Evolutionary conservation across 2,329 filamentous ascomycete species (phyloP), one percentile per base, ranked within the genome.

Genomic region (Nigrograna mackinnonii): DNA sequence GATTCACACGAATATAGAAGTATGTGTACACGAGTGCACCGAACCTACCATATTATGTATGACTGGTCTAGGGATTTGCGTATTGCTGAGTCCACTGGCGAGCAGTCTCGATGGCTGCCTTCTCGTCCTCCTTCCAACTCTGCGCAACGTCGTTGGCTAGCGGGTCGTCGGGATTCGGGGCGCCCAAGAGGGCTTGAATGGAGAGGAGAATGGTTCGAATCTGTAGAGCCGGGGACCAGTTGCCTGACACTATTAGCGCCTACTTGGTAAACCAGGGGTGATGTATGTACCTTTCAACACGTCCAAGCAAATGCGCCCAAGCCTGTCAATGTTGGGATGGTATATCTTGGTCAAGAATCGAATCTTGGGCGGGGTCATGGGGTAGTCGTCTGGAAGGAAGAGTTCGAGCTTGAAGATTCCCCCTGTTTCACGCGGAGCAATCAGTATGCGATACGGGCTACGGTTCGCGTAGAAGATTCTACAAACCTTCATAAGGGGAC

Each of bases 281-380:
- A 11, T 3, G 32, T n/a, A 54, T 53, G 43, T 76, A 95, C 94
- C 96, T 79, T 99, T 99, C 44, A 99, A 75, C 22, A 99, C 94
- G 67, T 99, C 94, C 37, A 99, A 76, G 67, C 95, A 99, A 72
- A 99, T 99, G 47, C 94, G 87, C 47, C 94, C 94, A 2, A 99
- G 83, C 73, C 95, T 95, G 70, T 99, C 94, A 58, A 99, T 96
- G 69, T 99, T 99, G 39, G 94, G 94, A 70, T 99, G 95, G 73
- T 97, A 99, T 70, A 99, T 97, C 75, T 96, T 96, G 59, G 95
- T 99, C 38, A 99, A 79, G 73, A 99, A 99, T 41, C 94, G 89
- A 65, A 99, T 96, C 79, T 96, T 96, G 34, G 94, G 94, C 40
- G 94, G 92, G 22, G 91, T 96, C 94, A 99, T 99, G 31, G 94